Conservation (phyloP, 306 rosid species). For the Cicer bijugum region DNA sequence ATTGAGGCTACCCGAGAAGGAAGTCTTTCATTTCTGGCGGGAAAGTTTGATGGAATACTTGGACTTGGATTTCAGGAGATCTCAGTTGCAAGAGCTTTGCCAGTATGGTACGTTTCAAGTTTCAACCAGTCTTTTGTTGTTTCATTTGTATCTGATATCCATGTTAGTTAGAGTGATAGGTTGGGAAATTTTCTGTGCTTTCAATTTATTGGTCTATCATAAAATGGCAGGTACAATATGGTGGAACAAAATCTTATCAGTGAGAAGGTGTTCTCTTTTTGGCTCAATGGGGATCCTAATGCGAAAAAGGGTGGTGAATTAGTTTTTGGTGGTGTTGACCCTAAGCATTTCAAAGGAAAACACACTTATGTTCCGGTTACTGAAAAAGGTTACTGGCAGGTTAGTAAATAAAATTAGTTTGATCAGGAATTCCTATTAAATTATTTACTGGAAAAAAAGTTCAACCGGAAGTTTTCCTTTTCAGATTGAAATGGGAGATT, state of each 20-base stretch:
- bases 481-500: slow-evolving; percentile 87
- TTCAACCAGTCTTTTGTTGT: slow-evolving; percentile 21
- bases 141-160: slow-evolving; percentile 26
- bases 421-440: slow-evolving; percentile 25
- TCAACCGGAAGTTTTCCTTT: slow-evolving; percentile 17
- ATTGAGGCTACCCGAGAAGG: slow-evolving; percentile 79
- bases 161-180: slow-evolving; percentile 34
- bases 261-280: slow-evolving; percentile 81
- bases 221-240: slow-evolving; percentile 71
- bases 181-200: slow-evolving; percentile 20
- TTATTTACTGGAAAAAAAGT: background rate
- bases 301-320: slow-evolving; percentile 79
- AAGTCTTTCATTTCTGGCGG: slow-evolving; percentile 68
- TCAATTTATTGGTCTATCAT: slow-evolving; percentile 40
- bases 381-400: slow-evolving; percentile 92
- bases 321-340: slow-evolving; percentile 79
- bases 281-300: slow-evolving; percentile 72
- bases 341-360: slow-evolving; percentile 71
- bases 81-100: slow-evolving; percentile 69
- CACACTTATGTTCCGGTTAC: slow-evolving; percentile 84
- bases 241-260: slow-evolving; percentile 60
- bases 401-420: slow-evolving; percentile 37
- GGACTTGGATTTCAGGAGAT: slow-evolving; percentile 93
- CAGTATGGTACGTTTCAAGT: slow-evolving; percentile 66
- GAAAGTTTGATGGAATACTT: slow-evolving; percentile 80